phyloP scores from a whole-genome alignment of 176 grass and related monocot species.

The Carex littledalei region DNA sequence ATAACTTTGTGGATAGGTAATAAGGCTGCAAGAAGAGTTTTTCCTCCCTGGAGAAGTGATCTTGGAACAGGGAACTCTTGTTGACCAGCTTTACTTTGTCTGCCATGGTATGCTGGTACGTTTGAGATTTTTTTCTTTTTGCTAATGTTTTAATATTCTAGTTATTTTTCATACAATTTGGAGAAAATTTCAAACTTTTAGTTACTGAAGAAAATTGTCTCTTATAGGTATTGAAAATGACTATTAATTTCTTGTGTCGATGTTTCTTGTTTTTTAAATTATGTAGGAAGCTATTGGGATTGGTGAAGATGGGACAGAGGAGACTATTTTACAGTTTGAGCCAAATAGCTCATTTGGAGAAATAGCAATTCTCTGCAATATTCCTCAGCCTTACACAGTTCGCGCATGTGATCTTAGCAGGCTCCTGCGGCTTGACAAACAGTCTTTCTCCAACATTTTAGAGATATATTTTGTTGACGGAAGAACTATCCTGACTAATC shows the following conservation, averaged over 20 bases:
- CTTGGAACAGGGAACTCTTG: conserved; percentile 81
- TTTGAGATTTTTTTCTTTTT: conserved; percentile 6
- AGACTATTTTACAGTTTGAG: conserved; percentile 53
- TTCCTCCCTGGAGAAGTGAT: conserved; percentile 91
- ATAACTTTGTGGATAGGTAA: conserved; percentile 40
- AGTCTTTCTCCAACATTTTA: conserved; percentile 75
- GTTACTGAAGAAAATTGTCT: not conserved
- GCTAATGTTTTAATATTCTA: conserved; percentile 3
- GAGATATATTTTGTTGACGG: conserved; percentile 94
- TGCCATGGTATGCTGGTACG: conserved; percentile 76
- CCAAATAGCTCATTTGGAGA: conserved; percentile 70
- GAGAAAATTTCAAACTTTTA: not conserved
- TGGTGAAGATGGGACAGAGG: conserved; percentile 70
- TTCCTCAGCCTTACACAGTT: conserved; percentile 83
- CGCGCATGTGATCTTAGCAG: conserved; percentile 68
- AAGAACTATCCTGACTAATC: conserved; percentile 70
- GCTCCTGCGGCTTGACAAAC: conserved; percentile 80
- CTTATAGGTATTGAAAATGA: not conserved
- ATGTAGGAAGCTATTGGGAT: conserved; percentile 66
- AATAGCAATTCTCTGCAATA: conserved; percentile 79
- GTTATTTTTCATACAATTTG: not conserved
- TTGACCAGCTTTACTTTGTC: conserved; percentile 93
- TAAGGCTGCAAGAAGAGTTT: conserved; percentile 89
- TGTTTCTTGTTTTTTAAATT: not conserved
- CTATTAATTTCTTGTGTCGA: too few species aligned